Percentiles rank a stretch among this genome's conserved stretches.
These are phyloP conservation scores for Arabidopsis suecica DNA, from an alignment of 345 rosid species.

Conservation along the genomic window DNA sequence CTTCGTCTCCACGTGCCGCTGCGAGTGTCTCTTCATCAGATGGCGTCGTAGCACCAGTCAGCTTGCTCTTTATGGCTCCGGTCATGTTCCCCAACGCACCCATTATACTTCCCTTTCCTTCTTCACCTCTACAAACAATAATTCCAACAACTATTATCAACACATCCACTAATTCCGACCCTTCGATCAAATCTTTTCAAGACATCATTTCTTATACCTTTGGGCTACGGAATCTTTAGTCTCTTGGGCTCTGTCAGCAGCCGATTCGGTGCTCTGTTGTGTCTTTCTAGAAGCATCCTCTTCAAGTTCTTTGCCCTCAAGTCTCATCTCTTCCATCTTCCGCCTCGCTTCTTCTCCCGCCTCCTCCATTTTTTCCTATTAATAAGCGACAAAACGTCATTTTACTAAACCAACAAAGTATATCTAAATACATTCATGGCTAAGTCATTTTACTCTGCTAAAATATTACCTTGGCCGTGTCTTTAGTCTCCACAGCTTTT, in stretches of 20 bases:
- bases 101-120: constrained; percentile 47
- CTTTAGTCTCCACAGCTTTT: constrained; percentile 54
- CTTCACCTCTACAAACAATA: constrained; percentile 46
- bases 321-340: constrained; percentile 62
- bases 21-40: constrained; percentile 36
- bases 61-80: constrained; percentile 52
- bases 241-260: constrained; percentile 43
- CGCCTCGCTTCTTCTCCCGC: constrained; percentile 57
- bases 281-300: constrained; percentile 40
- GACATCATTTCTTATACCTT: not conserved
- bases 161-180: not conserved
- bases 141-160: not conserved
- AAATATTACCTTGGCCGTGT: constrained; percentile 48
- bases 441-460: not conserved
- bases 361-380: constrained; percentile 55
- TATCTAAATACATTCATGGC: not conserved
- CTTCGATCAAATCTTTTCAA: not conserved
- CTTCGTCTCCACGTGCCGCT: constrained; percentile 37
- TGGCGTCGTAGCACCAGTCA: constrained; percentile 42
- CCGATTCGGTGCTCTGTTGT: constrained; percentile 52
- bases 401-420: constrained; percentile 41
- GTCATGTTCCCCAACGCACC: constrained; percentile 50
- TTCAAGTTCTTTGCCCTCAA: constrained; percentile 46
- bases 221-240: constrained; percentile 13
- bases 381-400: not conserved